Evolutionary conservation across 202 grass and related monocot genomes (phyloP).

Genomic region (Eragrostis tef): DNA sequence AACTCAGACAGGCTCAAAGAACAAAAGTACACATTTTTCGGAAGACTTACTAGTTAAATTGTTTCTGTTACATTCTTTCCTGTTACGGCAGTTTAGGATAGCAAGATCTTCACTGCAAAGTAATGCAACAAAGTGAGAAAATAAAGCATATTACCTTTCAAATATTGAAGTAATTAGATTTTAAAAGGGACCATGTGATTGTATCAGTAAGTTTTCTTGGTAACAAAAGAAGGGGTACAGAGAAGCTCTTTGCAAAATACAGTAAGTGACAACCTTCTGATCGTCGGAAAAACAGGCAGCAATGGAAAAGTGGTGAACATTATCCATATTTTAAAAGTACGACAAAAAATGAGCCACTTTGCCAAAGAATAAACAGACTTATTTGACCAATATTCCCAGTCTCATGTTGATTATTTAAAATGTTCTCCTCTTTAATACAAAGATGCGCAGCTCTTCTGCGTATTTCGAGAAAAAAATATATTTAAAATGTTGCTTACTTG

Average conservation of each 20-base stretch:
- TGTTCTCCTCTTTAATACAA: too few relatives aligned
- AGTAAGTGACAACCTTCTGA: background rate
- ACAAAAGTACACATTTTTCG: background rate
- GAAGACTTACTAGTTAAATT: conserved; percentile 44
- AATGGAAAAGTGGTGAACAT: background rate
- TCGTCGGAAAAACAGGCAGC: background rate
- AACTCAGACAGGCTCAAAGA: background rate
- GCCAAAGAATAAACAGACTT: conserved; percentile 30
- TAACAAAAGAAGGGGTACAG: background rate
- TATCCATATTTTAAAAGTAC: background rate
- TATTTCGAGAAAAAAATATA: too few relatives aligned
- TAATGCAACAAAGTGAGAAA: conserved; percentile 35
- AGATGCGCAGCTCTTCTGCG: too few relatives aligned
- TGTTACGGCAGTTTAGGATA: conserved; percentile 50
- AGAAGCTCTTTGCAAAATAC: conserved; percentile 3
- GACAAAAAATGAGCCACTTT: conserved; percentile 1
- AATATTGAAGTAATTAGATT: conserved; percentile 7
- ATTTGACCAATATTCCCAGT: conserved; percentile 21
- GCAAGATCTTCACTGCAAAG: conserved; percentile 41
- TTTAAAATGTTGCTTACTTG: conserved; percentile 37
- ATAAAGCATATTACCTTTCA: conserved; percentile 25
- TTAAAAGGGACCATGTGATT: background rate
- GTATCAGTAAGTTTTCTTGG: background rate
- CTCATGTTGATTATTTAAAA: background rate
- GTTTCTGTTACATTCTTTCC: conserved; percentile 49